Evolutionary conservation across 2,329 filamentous ascomycete genomes (phyloP).

Genomic region (Fusarium caatingaense): DNA sequence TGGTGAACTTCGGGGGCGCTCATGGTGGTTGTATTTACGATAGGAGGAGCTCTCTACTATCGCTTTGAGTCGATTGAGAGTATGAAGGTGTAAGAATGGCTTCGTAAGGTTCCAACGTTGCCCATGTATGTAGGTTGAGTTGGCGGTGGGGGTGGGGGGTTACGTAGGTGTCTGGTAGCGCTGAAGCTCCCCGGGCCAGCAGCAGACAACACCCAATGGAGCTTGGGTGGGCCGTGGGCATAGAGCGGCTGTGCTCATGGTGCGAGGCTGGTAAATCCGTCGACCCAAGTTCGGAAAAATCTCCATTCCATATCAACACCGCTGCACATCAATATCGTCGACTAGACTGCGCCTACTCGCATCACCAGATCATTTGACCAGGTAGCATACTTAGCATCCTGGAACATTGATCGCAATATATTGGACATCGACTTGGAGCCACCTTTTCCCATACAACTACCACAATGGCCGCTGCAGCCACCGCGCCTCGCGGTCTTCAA

Average conservation of each 20-base stretch:
- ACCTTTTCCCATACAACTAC: not conserved
- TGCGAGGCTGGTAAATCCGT: constrained; percentile 40
- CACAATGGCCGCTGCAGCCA: constrained; percentile 51
- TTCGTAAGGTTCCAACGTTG: constrained; percentile 28
- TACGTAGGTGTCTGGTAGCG: constrained; percentile 36
- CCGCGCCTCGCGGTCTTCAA: constrained; percentile 55
- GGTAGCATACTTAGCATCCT: not conserved
- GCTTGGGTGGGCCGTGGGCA: constrained; percentile 44
- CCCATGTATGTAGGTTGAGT: constrained; percentile 25
- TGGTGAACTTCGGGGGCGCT: constrained; percentile 91
- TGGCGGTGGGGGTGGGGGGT: constrained; percentile 45
- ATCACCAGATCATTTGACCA: constrained; percentile 13
- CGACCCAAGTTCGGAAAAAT: constrained; percentile 41
- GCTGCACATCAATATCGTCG: constrained; percentile 19
- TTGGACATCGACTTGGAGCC: not conserved
- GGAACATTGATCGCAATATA: not conserved
- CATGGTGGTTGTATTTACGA: constrained; percentile 68
- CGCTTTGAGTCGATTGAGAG: constrained; percentile 52
- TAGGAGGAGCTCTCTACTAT: constrained; percentile 93
- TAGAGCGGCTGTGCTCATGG: constrained; percentile 12
- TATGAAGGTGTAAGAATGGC: constrained; percentile 28
- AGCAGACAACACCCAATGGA: constrained; percentile 20
- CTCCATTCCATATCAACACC: constrained; percentile 43
- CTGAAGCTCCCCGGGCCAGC: constrained; percentile 40
- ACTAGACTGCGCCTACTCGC: constrained; percentile 21